phyloP scores from a whole-genome alignment of 2,329 filamentous ascomycete species.

The Hypoxylon sp. region DNA sequence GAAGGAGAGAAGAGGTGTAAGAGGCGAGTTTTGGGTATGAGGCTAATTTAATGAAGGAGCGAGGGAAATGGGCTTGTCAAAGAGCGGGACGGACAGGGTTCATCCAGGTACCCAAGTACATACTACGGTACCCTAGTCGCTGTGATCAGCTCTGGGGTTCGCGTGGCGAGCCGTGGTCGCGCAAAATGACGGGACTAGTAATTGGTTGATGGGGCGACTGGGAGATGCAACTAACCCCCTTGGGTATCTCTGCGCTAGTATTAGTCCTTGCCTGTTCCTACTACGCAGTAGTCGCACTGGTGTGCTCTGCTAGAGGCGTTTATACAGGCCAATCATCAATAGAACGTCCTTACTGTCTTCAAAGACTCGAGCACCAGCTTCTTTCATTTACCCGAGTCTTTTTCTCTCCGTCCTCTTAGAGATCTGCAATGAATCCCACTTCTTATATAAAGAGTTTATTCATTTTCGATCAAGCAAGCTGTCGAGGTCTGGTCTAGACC shows the following conservation, averaged over 20 bases:
- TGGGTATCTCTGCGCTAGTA: too few species aligned
- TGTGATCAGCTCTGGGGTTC: neutral
- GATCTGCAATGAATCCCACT: neutral
- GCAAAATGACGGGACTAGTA: constrained; percentile 34
- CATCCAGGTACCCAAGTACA: too few species aligned
- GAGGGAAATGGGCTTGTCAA: constrained; percentile 31
- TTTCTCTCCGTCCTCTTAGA: neutral
- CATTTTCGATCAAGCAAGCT: neutral
- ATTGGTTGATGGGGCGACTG: constrained; percentile 13
- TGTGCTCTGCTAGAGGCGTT: constrained; percentile 15
- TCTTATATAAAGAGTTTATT: neutral
- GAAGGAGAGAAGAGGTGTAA: constrained; percentile 15
- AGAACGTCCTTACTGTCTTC: neutral
- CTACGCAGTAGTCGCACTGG: constrained; percentile 2
- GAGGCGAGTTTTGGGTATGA: constrained; percentile 30
- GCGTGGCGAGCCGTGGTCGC: constrained; percentile 17
- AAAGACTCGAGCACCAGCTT: neutral
- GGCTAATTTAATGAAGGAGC: constrained; percentile 37
- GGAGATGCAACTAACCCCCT: too few species aligned
- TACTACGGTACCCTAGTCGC: constrained; percentile 27
- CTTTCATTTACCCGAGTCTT: neutral
- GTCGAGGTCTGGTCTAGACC: too few species aligned
- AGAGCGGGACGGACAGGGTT: constrained; percentile 24
- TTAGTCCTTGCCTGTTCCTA: too few species aligned
- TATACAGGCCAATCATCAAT: constrained; percentile 27